Base-by-base conservation (phyloP, 306 rosid genomes). In the Pyrus betulifolia region DNA sequence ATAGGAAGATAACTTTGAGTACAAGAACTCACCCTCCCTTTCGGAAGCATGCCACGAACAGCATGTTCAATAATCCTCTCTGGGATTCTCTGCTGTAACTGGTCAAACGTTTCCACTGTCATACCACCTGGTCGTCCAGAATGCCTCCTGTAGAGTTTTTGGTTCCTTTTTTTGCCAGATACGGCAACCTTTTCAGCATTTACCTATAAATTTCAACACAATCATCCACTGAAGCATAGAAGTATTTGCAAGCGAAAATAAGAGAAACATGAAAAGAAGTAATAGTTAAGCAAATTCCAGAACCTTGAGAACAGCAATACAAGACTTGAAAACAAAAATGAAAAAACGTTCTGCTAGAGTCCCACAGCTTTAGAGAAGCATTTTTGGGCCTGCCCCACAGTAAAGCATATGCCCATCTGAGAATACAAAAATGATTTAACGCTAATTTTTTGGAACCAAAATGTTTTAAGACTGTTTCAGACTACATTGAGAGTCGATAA, bases 121-220 rank as follows among this genome's bases (percentile, higher is more conserved):
- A 96, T 92, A 62, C 99, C 99, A 89, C 99, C 99, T 3, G 99
- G 99, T 75, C 98, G 84, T 70, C 99, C 99, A 71, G 99, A 96
- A 86, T 96, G 99, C 87, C 99, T 91, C 84, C 97, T 87, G 28
- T 92, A 96, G 73, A 96, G 90, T 83, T 96, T 96, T 76, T 96
- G 98, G 67, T 90, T 96, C 76, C 97, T 87, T 88, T 96, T 96
- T 82, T 86, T 96, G 62, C 99, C 97, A 3, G 96, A 91, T 21
- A 96, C 98, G 4, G 97, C 99, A 73, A 96, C 84, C 76, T 96
- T 96, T 27, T 96, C 99, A 13, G 99, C 99, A 89, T 96, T 96
- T 71, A 96, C 86, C 99, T 96, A 72, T 60, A 42, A 42, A 68
- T 51, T 66, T 25, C 59, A n/a, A 64, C 27, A 79, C 66, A 30